Conservation (phyloP, 169 alveolate species). For the Plasmodium malariae region DNA sequence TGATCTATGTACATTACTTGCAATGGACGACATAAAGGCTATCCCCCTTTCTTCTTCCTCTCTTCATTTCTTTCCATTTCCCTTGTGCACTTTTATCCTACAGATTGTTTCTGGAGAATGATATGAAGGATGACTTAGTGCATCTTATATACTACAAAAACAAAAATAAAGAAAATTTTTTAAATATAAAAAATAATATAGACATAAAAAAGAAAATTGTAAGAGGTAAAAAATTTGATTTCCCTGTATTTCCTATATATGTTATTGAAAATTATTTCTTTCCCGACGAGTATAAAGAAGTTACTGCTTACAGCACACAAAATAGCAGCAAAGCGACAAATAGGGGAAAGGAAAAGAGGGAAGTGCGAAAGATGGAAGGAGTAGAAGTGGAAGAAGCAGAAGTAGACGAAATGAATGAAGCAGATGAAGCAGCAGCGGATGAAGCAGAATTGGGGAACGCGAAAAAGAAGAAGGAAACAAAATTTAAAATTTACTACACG, state of each 20-base stretch:
- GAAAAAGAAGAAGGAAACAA: not conserved
- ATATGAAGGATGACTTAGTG: constrained; percentile 23
- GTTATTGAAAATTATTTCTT: constrained; percentile 66
- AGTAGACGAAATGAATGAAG: not conserved
- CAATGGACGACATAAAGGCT: not conserved
- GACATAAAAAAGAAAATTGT: constrained; percentile 62
- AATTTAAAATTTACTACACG: constrained; percentile 67
- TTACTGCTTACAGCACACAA: constrained; percentile 37
- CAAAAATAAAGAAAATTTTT: constrained; percentile 1
- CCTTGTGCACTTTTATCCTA: not conserved
- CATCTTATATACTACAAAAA: constrained; percentile 57
- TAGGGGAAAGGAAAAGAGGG: not conserved
- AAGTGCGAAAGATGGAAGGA: not conserved
- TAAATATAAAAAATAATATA: constrained; percentile 10
- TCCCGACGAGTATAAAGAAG: constrained; percentile 31
- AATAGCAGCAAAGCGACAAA: not conserved
- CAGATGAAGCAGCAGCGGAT: not conserved
- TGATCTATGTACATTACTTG: not conserved
- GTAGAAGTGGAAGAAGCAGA: not conserved
- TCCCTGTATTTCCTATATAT: constrained; percentile 31
- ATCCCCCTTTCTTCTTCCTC: not conserved
- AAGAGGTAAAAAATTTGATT: constrained; percentile 37
- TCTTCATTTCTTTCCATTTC: not conserved
- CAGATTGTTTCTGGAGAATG: constrained; percentile 37
- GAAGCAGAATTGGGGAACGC: not conserved